phyloP scores from a whole-genome alignment of 441 rosid genomes.

The Metrosideros polymorpha region DNA sequence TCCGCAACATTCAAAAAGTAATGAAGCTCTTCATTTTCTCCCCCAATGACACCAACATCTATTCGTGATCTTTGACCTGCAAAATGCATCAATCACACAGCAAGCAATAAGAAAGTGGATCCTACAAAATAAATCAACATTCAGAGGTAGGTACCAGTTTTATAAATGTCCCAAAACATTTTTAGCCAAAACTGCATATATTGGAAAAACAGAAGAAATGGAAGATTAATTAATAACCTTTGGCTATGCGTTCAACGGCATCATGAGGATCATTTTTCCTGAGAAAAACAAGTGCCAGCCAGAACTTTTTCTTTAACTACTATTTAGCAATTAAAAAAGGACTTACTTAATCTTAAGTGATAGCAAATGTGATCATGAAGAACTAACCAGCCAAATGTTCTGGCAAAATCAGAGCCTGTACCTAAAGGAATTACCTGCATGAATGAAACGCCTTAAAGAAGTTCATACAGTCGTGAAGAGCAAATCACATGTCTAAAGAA shows the following conservation, averaged over 20 bases:
- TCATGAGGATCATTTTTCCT: constrained; percentile 85
- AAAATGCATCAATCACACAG: constrained; percentile 5
- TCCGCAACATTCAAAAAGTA: constrained; percentile 94
- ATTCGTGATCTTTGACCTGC: constrained; percentile 59
- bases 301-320: not conserved
- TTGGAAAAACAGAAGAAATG: not conserved
- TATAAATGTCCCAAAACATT: not conserved
- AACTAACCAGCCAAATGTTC: constrained; percentile 94
- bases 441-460: constrained; percentile 6
- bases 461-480: not conserved
- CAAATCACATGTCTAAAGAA: not conserved
- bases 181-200: not conserved
- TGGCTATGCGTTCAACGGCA: constrained; percentile 75
- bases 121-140: not conserved
- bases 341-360: not conserved
- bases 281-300: constrained; percentile 7
- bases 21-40: constrained; percentile 45
- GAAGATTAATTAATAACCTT: constrained; percentile 29
- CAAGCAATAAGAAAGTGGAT: not conserved
- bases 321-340: not conserved
- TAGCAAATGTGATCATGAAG: constrained; percentile 4
- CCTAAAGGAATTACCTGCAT: constrained; percentile 89
- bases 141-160: not conserved
- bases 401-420: constrained; percentile 94
- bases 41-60: constrained; percentile 66